These are phyloP conservation scores for Fraxinus nigra DNA, from an alignment of 305 asterid genomes.

Conservation along the genomic window DNA sequence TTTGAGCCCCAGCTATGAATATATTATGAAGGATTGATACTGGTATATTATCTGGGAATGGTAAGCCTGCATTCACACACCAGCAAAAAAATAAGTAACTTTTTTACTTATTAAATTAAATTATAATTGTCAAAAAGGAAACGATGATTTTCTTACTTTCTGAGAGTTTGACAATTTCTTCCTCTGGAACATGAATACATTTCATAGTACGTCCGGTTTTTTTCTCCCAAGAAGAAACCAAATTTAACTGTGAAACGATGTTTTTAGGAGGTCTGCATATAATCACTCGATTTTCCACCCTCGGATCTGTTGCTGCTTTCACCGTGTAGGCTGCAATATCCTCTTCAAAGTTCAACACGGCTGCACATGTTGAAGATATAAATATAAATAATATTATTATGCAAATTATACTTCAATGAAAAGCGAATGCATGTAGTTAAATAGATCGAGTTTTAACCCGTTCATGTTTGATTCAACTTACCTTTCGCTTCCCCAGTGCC, in stretches of 20 bases:
- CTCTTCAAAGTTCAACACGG: slow-evolving; percentile 34
- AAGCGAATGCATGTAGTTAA: too few relatives aligned
- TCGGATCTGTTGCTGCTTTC: slow-evolving; percentile 34
- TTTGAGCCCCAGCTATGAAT: slow-evolving; percentile 30
- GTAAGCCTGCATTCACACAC: slow-evolving; percentile 18
- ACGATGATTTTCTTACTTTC: slow-evolving; percentile 14
- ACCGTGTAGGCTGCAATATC: slow-evolving; percentile 36
- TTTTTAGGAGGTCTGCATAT: slow-evolving; percentile 33
- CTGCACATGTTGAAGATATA: slow-evolving; percentile 11
- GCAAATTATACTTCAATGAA: too few relatives aligned
- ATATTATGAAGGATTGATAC: slow-evolving; percentile 34
- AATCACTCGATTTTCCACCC: slow-evolving; percentile 30
- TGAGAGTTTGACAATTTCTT: slow-evolving; percentile 25
- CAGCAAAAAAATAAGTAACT: background rate
- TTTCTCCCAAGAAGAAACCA: slow-evolving; percentile 35
- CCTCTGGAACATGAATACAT: slow-evolving; percentile 20
- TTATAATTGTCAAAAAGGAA: background rate
- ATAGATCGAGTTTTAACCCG: too few relatives aligned
- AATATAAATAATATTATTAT: too few relatives aligned
- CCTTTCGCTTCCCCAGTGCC: slow-evolving; percentile 30
- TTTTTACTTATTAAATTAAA: background rate
- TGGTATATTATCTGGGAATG: slow-evolving; percentile 28
- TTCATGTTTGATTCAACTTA: background rate
- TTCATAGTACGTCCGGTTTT: slow-evolving; percentile 28
- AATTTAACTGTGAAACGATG: slow-evolving; percentile 29